Evolutionary conservation across 2,329 filamentous ascomycete genomes (phyloP).

Genomic region (Diaporthe sp.): DNA sequence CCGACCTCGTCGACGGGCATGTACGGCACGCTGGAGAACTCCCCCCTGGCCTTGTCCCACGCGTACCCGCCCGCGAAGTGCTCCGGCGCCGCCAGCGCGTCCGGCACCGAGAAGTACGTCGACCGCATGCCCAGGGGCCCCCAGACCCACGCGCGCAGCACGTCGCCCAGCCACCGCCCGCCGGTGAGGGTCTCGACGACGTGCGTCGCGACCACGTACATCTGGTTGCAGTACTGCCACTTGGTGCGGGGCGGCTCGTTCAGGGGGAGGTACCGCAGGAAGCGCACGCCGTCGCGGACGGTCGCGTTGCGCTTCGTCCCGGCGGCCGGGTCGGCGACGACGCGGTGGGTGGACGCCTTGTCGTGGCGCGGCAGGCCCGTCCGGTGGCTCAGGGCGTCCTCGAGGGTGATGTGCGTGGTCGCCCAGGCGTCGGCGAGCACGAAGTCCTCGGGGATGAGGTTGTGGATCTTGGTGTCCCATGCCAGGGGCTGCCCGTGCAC

Average conservation of each 20-base stretch:
- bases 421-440: constrained; percentile 54
- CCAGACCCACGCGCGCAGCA: constrained; percentile 59
- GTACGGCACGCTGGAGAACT: constrained; percentile 47
- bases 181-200: constrained; percentile 58
- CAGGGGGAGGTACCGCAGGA: constrained; percentile 59
- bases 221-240: constrained; percentile 67
- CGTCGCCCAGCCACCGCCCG: constrained; percentile 54
- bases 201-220: constrained; percentile 64
- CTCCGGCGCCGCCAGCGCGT: constrained; percentile 47
- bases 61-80: constrained; percentile 59
- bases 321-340: constrained; percentile 51
- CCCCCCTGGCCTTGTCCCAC: constrained; percentile 49
- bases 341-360: constrained; percentile 47
- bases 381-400: constrained; percentile 67
- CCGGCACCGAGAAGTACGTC: constrained; percentile 53
- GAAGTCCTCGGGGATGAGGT: constrained; percentile 65
- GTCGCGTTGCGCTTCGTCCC: constrained; percentile 46
- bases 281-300: constrained; percentile 54
- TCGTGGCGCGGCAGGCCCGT: constrained; percentile 63
- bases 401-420: constrained; percentile 63
- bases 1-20: constrained; percentile 50
- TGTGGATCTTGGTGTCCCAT: constrained; percentile 62
- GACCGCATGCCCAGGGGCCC: constrained; percentile 59
- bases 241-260: constrained; percentile 56
- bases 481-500: constrained; percentile 49